Evolutionary conservation across 257 asterid species (phyloP), one percentile per base, ranked within the genome.

Genomic region (Eucommia ulmoides): DNA sequence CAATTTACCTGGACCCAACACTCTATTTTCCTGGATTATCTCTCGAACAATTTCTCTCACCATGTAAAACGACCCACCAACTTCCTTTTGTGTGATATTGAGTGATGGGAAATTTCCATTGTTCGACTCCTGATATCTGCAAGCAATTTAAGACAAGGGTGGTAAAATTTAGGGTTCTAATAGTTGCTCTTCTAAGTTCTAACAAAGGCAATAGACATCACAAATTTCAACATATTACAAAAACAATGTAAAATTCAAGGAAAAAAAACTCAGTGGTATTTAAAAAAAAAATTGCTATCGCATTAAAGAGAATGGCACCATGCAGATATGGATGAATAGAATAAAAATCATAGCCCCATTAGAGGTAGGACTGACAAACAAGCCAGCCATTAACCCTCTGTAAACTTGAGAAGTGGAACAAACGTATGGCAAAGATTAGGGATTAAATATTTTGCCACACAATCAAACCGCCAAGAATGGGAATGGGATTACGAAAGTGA

Each of bases 41-140:
- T 87, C 97, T 42, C 97, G 65, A 56, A 87, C 91, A 61, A 81
- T 70, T 70, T 87, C 94, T 49, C 97, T 73, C 20, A 87, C 94
- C 2, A 77, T 83, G 65, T 87, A 87, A 76, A 80, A 87, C 23
- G 97, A 87, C 55, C 97, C 94, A 49, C 94, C 97, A 58, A 87
- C 97, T 78, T 87, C 94, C 62, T 81, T 83, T 74, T 87, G 97
- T 35, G 97, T 65, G 62, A 87, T 80, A 69, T 73, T 87, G 68
- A 87, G 80, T 16, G 91, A 83, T 1, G 97, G 97, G 19, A 88
- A 88, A 62, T 55, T 77, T 19, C 94, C 95, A 41, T 67, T 33
- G 52, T 84, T 81, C 20, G 75, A 68, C 26, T 47, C 69, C 73
- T 84, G 94, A 65, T 77, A 81, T 63, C 97, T 88, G 92, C 56